Conservation (phyloP, 169 alveolate genomes). For the Cystoisospora suis region DNA sequence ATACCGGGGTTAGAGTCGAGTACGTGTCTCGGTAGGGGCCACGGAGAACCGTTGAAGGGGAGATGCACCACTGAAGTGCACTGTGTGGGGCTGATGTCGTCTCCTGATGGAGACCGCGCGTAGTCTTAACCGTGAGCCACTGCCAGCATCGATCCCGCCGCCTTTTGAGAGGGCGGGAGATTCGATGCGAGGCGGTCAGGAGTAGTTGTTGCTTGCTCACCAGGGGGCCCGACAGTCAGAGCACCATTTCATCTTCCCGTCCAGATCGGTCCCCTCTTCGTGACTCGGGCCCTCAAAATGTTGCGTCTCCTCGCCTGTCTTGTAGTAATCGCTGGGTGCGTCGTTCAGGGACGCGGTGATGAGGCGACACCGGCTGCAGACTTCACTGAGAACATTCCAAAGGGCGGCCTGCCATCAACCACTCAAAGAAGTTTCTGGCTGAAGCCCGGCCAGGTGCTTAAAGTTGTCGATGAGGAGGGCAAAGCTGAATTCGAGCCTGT, state of each 20-base stretch:
- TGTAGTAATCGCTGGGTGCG: background rate
- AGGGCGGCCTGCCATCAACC: background rate
- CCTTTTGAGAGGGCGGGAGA: no score
- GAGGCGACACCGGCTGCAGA: background rate
- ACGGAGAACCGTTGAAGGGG: no score
- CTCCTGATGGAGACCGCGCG: no score
- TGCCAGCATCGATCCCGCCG: no score
- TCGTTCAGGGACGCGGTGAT: background rate
- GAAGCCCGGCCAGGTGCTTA: background rate
- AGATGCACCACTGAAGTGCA: no score
- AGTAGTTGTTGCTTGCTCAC: background rate
- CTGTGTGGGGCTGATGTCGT: no score
- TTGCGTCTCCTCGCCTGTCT: background rate
- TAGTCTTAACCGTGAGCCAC: no score
- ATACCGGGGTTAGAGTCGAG: no score
- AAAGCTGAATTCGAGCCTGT: background rate
- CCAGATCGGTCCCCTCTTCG: background rate
- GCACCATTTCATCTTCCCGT: background rate
- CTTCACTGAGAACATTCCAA: background rate
- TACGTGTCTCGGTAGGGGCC: no score
- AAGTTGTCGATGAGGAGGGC: background rate
- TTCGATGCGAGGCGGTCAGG: background rate
- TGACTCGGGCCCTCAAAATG: background rate
- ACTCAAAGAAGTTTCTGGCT: background rate
- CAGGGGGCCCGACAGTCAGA: background rate